Percentiles rank a stretch among this genome's conserved stretches.
These are phyloP conservation scores for Postia placenta DNA, from an alignment of 768 basidiomycete species.

Conservation along the genomic window DNA sequence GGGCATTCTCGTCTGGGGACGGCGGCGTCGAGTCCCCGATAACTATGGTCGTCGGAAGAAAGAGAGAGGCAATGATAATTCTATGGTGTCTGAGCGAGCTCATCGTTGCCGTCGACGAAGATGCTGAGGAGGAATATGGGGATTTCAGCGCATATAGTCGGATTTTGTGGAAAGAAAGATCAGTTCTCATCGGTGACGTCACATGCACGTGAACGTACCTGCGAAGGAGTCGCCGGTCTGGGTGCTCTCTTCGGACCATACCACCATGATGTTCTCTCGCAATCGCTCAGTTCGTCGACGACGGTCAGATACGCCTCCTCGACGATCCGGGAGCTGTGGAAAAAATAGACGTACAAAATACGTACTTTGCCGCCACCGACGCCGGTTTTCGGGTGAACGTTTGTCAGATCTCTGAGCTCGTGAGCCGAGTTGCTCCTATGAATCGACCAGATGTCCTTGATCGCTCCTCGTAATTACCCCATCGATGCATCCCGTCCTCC, in stretches of 20 bases:
- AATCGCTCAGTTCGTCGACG: neutral
- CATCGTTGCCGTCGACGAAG: slow-evolving; percentile 36
- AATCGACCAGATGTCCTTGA: neutral
- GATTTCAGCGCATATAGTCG: neutral
- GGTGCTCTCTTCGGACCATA: neutral
- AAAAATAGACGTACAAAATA: neutral
- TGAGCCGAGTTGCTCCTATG: neutral
- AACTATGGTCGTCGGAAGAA: slow-evolving; percentile 70
- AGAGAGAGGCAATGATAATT: slow-evolving; percentile 77
- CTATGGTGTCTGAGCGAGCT: slow-evolving; percentile 68
- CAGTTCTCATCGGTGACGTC: slow-evolving; percentile 1
- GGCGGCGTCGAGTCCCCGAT: slow-evolving; percentile 53
- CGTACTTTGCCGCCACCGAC: neutral
- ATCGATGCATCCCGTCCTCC: neutral
- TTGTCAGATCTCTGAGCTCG: slow-evolving; percentile 1
- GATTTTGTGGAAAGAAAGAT: neutral
- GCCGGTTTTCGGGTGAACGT: slow-evolving; percentile 1
- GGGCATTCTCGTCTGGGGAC: slow-evolving; percentile 21
- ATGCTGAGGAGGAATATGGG: neutral
- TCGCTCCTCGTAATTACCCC: neutral
- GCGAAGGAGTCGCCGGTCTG: neutral
- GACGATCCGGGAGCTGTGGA: neutral
- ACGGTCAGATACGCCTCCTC: neutral
- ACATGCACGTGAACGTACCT: slow-evolving; percentile 1
- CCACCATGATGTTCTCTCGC: neutral